Conservation (phyloP, 495 filamentous ascomycete genomes). For the Cudoniella acicularis region DNA sequence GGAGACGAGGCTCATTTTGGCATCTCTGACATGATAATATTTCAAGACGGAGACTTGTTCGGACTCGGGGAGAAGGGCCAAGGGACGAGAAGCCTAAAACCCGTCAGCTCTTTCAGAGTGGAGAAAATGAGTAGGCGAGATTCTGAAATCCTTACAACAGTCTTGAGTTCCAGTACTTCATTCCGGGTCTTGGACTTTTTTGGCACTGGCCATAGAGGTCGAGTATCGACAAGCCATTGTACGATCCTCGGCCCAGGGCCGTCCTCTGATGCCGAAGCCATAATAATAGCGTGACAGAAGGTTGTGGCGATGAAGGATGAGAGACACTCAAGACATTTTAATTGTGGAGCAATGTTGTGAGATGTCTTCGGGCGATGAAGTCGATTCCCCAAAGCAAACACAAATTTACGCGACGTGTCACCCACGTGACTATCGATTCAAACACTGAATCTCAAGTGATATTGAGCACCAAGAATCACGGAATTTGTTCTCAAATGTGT, state of each 20-base stretch:
- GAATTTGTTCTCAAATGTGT: no score
- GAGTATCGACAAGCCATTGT: constrained; percentile 27
- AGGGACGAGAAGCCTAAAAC: constrained; percentile 48
- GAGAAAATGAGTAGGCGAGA: neutral
- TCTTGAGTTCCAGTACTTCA: constrained; percentile 19
- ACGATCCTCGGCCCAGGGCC: constrained; percentile 10
- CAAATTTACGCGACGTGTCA: neutral
- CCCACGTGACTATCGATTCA: neutral
- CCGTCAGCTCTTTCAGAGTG: neutral
- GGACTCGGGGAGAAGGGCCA: constrained; percentile 50
- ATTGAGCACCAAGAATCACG: no score
- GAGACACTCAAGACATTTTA: no score
- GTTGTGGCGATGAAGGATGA: neutral
- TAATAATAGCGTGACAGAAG: neutral
- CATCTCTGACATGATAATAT: constrained; percentile 61
- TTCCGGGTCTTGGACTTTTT: constrained; percentile 8
- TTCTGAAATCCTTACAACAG: constrained; percentile 13
- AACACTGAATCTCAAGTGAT: neutral
- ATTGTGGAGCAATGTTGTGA: neutral
- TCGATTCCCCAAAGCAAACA: neutral
- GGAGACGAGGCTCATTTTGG: constrained; percentile 68
- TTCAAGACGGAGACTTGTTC: constrained; percentile 48
- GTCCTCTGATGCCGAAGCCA: neutral
- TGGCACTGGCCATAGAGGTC: constrained; percentile 24
- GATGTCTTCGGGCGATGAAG: neutral